Evolutionary conservation across 1,284 basidiomycete species (phyloP).

Genomic region (Cutaneotrichosporon daszewskae): DNA sequence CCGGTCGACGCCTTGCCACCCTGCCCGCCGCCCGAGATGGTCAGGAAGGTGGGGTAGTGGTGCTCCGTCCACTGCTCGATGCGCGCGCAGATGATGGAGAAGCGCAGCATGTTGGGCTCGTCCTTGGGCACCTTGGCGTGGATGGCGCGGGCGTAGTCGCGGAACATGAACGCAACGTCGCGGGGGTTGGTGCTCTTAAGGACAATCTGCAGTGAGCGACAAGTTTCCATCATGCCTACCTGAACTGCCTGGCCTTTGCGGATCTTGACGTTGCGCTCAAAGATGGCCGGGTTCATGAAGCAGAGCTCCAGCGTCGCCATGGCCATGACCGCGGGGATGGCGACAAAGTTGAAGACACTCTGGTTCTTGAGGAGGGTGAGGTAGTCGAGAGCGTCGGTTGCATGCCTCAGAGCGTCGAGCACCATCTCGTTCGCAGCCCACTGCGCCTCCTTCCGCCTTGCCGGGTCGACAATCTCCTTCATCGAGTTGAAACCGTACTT

Average conservation of each 20-base stretch:
- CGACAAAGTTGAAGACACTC: slow-evolving; percentile 92
- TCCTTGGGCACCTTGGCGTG: slow-evolving; percentile 70
- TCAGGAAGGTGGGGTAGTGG: slow-evolving; percentile 78
- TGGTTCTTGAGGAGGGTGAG: slow-evolving; percentile 82
- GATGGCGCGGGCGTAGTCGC: slow-evolving; percentile 72
- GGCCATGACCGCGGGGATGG: slow-evolving; percentile 93
- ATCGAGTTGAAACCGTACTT: slow-evolving; percentile 60
- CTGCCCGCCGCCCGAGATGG: slow-evolving; percentile 44
- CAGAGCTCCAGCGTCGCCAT: slow-evolving; percentile 87
- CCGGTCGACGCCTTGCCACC: slow-evolving; percentile 39
- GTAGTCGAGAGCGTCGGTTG: slow-evolving; percentile 84
- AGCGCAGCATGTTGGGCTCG: slow-evolving; percentile 79
- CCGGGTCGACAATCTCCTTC: slow-evolving; percentile 49
- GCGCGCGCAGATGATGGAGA: slow-evolving; percentile 76
- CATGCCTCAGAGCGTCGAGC: slow-evolving; percentile 79
- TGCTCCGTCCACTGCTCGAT: slow-evolving; percentile 89
- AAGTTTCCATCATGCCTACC: slow-evolving; percentile 50
- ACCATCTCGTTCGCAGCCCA: slow-evolving; percentile 85
- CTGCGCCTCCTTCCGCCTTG: slow-evolving; percentile 58
- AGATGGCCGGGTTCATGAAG: slow-evolving; percentile 89
- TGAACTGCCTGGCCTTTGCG: slow-evolving; percentile 81
- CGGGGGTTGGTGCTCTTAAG: slow-evolving; percentile 84
- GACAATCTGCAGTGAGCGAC: slow-evolving; percentile 60
- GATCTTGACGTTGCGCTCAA: slow-evolving; percentile 90
- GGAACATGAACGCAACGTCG: slow-evolving; percentile 86